phyloP scores from a whole-genome alignment of 306 rosid species.

The Macrotyloma uniflorum region DNA sequence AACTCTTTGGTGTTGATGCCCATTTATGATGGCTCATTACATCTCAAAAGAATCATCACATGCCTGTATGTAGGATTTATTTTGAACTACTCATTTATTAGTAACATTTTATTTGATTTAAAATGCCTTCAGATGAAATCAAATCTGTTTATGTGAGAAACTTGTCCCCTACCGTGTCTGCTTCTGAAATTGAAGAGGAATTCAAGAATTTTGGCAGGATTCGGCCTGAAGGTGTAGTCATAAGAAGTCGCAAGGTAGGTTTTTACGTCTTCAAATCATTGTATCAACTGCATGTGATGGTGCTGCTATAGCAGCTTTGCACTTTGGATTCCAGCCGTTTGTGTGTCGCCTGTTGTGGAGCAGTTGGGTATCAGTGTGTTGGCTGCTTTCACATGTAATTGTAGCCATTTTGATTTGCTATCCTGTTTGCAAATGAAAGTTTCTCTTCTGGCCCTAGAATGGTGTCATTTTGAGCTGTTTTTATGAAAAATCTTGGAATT shows the following conservation, averaged over 20 bases:
- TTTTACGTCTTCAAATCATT: constrained; percentile 2
- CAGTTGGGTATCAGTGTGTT: background rate
- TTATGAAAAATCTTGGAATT: background rate
- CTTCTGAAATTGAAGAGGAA: constrained; percentile 76
- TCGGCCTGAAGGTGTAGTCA: constrained; percentile 66
- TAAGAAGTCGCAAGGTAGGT: constrained; percentile 78
- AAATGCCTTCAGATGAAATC: constrained; percentile 58
- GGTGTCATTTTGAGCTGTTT: background rate
- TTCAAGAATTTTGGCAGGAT: constrained; percentile 72
- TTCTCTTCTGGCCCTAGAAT: background rate
- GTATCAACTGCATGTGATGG: background rate
- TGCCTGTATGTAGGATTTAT: background rate
- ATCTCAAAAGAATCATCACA: background rate
- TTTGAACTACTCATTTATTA: background rate
- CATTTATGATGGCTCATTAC: background rate
- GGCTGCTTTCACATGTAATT: background rate
- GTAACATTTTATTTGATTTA: constrained; percentile 2
- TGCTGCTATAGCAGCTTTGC: background rate
- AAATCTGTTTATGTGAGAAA: constrained; percentile 83
- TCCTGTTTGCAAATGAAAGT: background rate
- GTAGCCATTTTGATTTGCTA: background rate
- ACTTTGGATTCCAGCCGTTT: background rate
- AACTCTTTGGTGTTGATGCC: background rate
- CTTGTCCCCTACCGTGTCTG: constrained; percentile 70
- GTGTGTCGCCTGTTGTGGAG: background rate